Evolutionary conservation across 768 basidiomycete species (phyloP).

Genomic region (Phaeotremella fagi): DNA sequence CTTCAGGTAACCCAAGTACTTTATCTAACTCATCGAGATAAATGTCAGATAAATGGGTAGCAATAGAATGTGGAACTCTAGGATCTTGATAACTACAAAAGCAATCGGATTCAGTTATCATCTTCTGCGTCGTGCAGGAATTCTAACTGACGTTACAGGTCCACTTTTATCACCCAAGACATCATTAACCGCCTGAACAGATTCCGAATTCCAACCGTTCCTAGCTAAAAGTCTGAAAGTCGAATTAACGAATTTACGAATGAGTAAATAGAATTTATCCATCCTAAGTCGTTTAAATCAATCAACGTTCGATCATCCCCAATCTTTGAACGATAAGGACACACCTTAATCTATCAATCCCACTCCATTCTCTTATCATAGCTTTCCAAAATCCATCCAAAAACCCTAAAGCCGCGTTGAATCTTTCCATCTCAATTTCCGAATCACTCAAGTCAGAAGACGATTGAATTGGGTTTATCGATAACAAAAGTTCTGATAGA

Average conservation of each 20-base stretch:
- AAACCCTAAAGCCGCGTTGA: slow-evolving; percentile 60
- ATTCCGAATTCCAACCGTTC: slow-evolving; percentile 60
- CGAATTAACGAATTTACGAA: slow-evolving; percentile 80
- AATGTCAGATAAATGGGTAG: slow-evolving; percentile 82
- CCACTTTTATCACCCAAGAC: slow-evolving; percentile 68
- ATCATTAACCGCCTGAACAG: slow-evolving; percentile 61
- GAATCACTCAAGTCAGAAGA: neutral
- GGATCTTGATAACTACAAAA: slow-evolving; percentile 60
- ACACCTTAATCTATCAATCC: slow-evolving; percentile 83
- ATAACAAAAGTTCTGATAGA: slow-evolving; percentile 73
- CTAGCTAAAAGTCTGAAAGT: slow-evolving; percentile 74
- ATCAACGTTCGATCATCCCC: neutral
- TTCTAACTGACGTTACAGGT: slow-evolving; percentile 66
- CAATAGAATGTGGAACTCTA: slow-evolving; percentile 69
- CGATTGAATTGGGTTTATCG: slow-evolving; percentile 54
- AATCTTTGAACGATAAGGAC: slow-evolving; percentile 27
- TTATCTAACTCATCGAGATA: slow-evolving; percentile 84
- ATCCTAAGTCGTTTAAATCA: slow-evolving; percentile 55
- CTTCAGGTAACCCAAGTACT: slow-evolving; percentile 45
- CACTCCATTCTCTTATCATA: slow-evolving; percentile 86
- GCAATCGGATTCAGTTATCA: neutral
- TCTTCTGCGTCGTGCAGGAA: too few relatives aligned
- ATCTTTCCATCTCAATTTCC: slow-evolving; percentile 43
- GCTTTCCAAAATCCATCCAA: slow-evolving; percentile 86
- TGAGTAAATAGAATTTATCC: slow-evolving; percentile 96